Base-by-base conservation (phyloP, 345 rosid genomes). In the Mangifera indica region DNA sequence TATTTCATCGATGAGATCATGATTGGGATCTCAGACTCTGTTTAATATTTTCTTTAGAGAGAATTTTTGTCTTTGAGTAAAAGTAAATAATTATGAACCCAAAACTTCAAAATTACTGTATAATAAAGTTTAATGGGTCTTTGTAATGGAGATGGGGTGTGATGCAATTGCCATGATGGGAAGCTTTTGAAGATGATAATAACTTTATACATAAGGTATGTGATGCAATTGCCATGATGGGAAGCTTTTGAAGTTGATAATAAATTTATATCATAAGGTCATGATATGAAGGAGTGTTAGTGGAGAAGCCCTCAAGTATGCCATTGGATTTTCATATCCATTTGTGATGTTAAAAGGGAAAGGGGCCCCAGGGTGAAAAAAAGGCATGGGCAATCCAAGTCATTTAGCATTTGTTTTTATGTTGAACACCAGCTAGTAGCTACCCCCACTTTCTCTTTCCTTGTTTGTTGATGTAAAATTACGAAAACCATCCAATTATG, bases 371-470 rank as follows among this genome's bases (percentile, higher is more conserved):
- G 69, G 13, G 48, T 12, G 40, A 34, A 29, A 21, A 48, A 63
- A 67, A 65, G 17, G 1, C 42, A 25, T 29, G 60, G 71, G 55
- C 13, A n/a, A 29, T 65, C 64, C 42, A 20, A 34, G 73, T 67
- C 20, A 56, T 55, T 34, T 58, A n/a, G 67, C 46, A 68, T 44
- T 49, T 42, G 26, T 42, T 54, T 49, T 24, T 14, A 40, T 25
- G 45, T 37, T 61, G 20, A 44, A n/a, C 3, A 14, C 15, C 58
- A 51, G n/a, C n/a, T 29, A 63, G 24, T 72, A 52, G 69, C 72
- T n/a, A 10, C 60, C 66, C 57, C 80, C 72, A 66, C 60, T 74
- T 66, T 70, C 69, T 52, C 63, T 9, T 9, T 22, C 62, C 53
- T 12, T 42, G 69, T 29, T 11, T 56, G 24, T 26, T 25, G 15